Evolutionary conservation across 208 protist species (phyloP), one percentile per base, ranked within the genome.

Genomic region (Leptomonas seymouri): DNA sequence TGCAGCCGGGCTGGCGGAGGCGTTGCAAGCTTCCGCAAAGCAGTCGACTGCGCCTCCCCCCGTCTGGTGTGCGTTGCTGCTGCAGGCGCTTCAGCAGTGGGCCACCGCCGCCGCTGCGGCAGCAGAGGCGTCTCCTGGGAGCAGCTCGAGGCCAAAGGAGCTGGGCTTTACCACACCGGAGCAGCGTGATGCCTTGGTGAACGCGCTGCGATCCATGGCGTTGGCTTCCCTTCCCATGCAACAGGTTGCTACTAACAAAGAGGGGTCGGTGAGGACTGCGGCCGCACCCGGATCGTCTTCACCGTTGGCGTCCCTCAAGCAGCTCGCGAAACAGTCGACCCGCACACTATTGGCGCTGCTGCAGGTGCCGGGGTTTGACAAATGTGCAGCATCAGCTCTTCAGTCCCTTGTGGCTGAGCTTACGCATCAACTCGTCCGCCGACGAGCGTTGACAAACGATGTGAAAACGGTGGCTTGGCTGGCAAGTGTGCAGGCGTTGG

Each of bases 31-130:
- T 5, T 56, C 70, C 1, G 48, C 69, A 58, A 46, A 39, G 48
- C 58, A 58, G 25, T 64, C 66, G 1, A 48, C 63, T 1, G 53
- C 39, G 1, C 51, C 67, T 3, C 71, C 53, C 14, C 64, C 67
- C 1, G 51, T 44, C 49, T 82, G 71, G 65, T 82, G 72, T 46
- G 48, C 58, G 58, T 36, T 75, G 46, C 45, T 77, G 75, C 36
- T 91, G 50, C 62, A 74, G 39, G 64, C 72, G 27, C 71, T 86
- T 39, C 74, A 85, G 46, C 65, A 59, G 60, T 72, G 63, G 64
- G 64, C 63, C 14, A 58, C 67, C 25, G 41, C 51, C 11, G 31
- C 65, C 64, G 49, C 14, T 55, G 3, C 30, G 28, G 28, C 28
- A 50, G 60, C 31, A 39, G 15, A 44, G 25, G 20, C 34, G 25